Conservation (phyloP, 768 basidiomycete species). For the Stropharia rugosoannulata region DNA sequence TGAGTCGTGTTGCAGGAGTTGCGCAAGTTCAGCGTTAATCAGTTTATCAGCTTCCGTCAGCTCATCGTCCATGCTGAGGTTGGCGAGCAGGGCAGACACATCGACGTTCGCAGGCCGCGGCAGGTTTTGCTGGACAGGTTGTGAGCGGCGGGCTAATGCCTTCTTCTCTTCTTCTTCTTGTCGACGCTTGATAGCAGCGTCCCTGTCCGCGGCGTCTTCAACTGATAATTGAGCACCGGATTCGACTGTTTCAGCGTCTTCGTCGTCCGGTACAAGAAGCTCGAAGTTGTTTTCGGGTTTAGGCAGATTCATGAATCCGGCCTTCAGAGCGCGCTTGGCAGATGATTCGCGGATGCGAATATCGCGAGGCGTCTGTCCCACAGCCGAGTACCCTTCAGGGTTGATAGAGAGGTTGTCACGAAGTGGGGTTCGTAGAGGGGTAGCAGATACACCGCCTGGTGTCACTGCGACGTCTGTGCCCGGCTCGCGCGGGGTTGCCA, state of each 20-base stretch:
- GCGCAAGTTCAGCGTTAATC: conserved; percentile 76
- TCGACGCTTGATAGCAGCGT: conserved; percentile 64
- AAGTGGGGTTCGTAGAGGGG: conserved; percentile 92
- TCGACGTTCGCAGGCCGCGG: conserved; percentile 89
- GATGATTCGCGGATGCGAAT: conserved; percentile 60
- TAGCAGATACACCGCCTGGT: conserved; percentile 53
- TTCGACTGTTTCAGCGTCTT: conserved; percentile 56
- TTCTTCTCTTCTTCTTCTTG: conserved; percentile 78
- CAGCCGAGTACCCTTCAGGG: conserved; percentile 59
- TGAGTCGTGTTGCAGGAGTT: conserved; percentile 84
- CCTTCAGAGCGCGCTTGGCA: conserved; percentile 73
- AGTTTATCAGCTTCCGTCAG: conserved; percentile 54
- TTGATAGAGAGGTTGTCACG: conserved; percentile 93
- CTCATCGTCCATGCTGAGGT: conserved; percentile 49
- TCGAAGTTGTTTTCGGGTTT: conserved; percentile 98
- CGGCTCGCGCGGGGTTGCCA: conserved; percentile 77
- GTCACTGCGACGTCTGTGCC: conserved; percentile 49
- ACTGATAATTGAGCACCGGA: conserved; percentile 38
- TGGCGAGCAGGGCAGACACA: conserved; percentile 56
- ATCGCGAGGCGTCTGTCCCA: conserved; percentile 76
- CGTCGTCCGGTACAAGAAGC: conserved; percentile 87
- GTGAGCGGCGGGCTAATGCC: conserved; percentile 79
- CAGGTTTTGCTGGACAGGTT: conserved; percentile 76
- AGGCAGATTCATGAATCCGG: conserved; percentile 82
- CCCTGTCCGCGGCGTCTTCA: conserved; percentile 93